Conservation (phyloP, 2,329 filamentous ascomycete genomes). For the Dactylonectria estremocensis region DNA sequence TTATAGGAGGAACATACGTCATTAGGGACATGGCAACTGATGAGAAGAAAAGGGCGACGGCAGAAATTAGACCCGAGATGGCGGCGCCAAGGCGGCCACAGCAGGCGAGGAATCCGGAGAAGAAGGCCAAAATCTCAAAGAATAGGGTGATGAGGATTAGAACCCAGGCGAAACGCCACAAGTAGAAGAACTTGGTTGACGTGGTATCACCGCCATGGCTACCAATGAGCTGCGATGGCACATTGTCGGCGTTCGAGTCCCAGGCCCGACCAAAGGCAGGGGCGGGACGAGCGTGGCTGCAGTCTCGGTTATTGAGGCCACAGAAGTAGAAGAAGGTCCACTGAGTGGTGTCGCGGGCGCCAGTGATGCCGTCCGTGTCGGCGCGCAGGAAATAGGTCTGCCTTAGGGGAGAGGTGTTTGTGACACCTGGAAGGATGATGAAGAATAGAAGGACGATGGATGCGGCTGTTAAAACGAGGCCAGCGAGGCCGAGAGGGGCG, state of each 20-base stretch:
- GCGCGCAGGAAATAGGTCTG: conserved; percentile 90
- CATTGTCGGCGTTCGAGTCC: conserved; percentile 62
- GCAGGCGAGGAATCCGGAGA: conserved; percentile 78
- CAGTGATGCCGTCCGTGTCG: conserved; percentile 80
- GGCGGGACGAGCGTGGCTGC: conserved; percentile 73
- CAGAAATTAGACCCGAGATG: conserved; percentile 71
- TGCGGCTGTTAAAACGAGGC: conserved; percentile 64
- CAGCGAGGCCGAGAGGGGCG: conserved; percentile 58
- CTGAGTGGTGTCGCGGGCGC: conserved; percentile 77
- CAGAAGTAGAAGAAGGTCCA: conserved; percentile 96
- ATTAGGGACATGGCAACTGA: conserved; percentile 78
- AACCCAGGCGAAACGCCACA: conserved; percentile 94
- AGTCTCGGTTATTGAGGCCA: conserved; percentile 75
- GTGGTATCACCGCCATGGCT: conserved; percentile 69
- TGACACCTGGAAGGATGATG: conserved; percentile 70
- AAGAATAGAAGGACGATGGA: conserved; percentile 71
- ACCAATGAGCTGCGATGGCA: conserved; percentile 64
- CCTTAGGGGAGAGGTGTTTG: conserved; percentile 71
- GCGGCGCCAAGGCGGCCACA: conserved; percentile 80
- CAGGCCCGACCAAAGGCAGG: conserved; percentile 81
- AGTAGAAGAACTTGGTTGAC: conserved; percentile 78
- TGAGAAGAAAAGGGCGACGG: conserved; percentile 78
- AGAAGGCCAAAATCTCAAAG: conserved; percentile 79
- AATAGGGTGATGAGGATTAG: conserved; percentile 90
- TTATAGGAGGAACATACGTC: conserved; percentile 71